Percentiles rank a stretch among this genome's conserved stretches.
phyloP scores from a whole-genome alignment of 2,329 filamentous ascomycete genomes.

The Westerdykella ornata region DNA sequence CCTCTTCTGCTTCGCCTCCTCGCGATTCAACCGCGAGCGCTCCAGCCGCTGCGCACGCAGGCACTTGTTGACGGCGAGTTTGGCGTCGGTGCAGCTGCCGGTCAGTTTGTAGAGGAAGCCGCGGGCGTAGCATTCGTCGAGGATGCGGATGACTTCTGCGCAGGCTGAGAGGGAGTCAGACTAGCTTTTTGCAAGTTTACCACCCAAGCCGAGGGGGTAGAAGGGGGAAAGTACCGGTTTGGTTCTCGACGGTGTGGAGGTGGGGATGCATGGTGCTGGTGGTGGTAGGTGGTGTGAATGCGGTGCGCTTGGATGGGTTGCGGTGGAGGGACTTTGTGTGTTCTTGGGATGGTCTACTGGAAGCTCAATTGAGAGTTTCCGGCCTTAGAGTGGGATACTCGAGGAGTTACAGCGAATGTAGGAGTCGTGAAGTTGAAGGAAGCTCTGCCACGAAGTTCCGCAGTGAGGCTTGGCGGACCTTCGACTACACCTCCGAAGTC shows the following conservation, averaged over 20 bases:
- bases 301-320: constrained; percentile 9
- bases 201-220: neutral
- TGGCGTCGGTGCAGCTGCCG: constrained; percentile 84
- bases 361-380: too few species aligned
- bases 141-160: constrained; percentile 85
- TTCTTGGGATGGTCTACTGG: too few species aligned
- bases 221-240: constrained; percentile 52
- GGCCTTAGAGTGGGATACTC: too few species aligned
- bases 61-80: constrained; percentile 77
- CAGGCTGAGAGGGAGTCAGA: constrained; percentile 56
- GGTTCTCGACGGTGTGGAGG: constrained; percentile 84
- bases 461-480: constrained; percentile 5
- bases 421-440: neutral
- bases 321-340: too few species aligned
- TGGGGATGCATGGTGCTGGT: constrained; percentile 81
- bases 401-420: neutral
- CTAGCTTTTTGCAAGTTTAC: neutral
- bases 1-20: constrained; percentile 60
- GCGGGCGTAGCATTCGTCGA: constrained; percentile 89
- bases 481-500: neutral
- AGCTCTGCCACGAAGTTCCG: constrained; percentile 8
- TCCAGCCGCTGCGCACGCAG: constrained; percentile 73
- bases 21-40: constrained; percentile 69
- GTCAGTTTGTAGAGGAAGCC: constrained; percentile 89
- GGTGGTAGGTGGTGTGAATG: neutral